Evolutionary conservation across 805 yeast genomes (phyloP).

Genomic region (Kregervanrija delftensis): DNA sequence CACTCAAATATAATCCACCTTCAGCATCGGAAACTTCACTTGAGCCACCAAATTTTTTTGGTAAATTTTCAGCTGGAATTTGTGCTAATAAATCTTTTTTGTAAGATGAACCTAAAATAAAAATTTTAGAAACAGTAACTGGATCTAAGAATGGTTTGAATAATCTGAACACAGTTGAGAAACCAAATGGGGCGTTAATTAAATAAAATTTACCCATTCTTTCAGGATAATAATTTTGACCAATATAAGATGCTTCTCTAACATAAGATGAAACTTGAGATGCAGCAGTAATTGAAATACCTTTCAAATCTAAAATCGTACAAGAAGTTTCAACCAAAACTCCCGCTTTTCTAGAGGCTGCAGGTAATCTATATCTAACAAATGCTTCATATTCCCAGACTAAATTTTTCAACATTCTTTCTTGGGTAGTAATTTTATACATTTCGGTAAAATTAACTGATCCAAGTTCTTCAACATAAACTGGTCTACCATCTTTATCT

Average conservation of each 20-base stretch:
- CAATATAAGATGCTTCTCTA: slow-evolving; percentile 86
- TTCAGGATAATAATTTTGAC: slow-evolving; percentile 97
- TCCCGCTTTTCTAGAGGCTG: slow-evolving; percentile 81
- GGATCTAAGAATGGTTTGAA: slow-evolving; percentile 96
- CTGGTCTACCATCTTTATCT: slow-evolving; percentile 95
- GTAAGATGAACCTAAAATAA: slow-evolving; percentile 75
- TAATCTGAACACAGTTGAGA: slow-evolving; percentile 84
- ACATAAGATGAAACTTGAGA: slow-evolving; percentile 83
- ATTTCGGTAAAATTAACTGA: slow-evolving; percentile 82
- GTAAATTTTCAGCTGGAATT: slow-evolving; percentile 89
- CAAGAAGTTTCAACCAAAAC: slow-evolving; percentile 89
- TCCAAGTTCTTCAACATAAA: slow-evolving; percentile 91
- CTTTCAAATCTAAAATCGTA: slow-evolving; percentile 91
- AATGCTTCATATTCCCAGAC: slow-evolving; percentile 98
- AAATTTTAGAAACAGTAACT: slow-evolving; percentile 92
- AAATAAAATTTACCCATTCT: slow-evolving; percentile 97
- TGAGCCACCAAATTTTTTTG: slow-evolving; percentile 82
- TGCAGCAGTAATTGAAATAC: slow-evolving; percentile 80
- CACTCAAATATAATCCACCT: slow-evolving; percentile 81
- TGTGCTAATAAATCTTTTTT: slow-evolving; percentile 81
- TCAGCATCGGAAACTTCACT: slow-evolving; percentile 59
- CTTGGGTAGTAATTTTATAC: slow-evolving; percentile 91
- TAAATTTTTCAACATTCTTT: slow-evolving; percentile 90
- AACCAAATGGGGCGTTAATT: slow-evolving; percentile 96
- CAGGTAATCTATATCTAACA: slow-evolving; percentile 78